Conservation (phyloP, 2,329 filamentous ascomycete species). For the Ophiostoma himal-ulmi region DNA sequence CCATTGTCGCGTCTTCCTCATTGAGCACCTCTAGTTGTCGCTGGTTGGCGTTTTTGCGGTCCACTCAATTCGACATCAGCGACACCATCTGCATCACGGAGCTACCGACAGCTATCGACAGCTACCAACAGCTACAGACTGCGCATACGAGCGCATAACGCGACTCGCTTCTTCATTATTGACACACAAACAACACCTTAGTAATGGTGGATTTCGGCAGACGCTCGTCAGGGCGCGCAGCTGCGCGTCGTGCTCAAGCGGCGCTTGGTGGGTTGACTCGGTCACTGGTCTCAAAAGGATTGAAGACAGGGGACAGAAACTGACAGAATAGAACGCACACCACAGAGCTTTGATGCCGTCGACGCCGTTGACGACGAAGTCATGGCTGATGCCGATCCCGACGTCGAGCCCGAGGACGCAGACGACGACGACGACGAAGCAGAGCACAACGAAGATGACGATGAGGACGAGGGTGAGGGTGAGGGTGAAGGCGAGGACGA, state of each 20-base stretch:
- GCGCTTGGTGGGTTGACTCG: slow-evolving; percentile 36
- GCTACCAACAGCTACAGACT: neutral
- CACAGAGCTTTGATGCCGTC: slow-evolving; percentile 40
- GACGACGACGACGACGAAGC: slow-evolving; percentile 37
- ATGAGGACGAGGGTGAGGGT: slow-evolving; percentile 35
- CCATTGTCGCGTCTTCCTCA: neutral
- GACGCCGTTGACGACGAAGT: slow-evolving; percentile 43
- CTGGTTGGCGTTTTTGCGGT: neutral
- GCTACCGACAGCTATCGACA: neutral
- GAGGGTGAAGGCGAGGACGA: slow-evolving; percentile 38
- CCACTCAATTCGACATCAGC: slow-evolving; percentile 8
- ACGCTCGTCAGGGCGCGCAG: slow-evolving; percentile 42
- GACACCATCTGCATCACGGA: slow-evolving; percentile 5
- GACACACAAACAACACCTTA: neutral
- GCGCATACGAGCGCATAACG: neutral
- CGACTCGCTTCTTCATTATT: neutral
- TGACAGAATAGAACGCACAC: slow-evolving; percentile 41
- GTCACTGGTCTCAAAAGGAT: neutral
- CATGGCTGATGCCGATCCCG: slow-evolving; percentile 38
- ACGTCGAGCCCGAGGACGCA: slow-evolving; percentile 28
- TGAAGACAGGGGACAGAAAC: neutral
- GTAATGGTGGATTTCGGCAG: slow-evolving; percentile 30
- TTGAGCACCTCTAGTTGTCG: too few species aligned
- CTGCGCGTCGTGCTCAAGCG: slow-evolving; percentile 40
- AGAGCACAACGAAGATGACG: slow-evolving; percentile 34